Base-by-base conservation (phyloP, 768 basidiomycete species). In the Pleurotus giganteus region DNA sequence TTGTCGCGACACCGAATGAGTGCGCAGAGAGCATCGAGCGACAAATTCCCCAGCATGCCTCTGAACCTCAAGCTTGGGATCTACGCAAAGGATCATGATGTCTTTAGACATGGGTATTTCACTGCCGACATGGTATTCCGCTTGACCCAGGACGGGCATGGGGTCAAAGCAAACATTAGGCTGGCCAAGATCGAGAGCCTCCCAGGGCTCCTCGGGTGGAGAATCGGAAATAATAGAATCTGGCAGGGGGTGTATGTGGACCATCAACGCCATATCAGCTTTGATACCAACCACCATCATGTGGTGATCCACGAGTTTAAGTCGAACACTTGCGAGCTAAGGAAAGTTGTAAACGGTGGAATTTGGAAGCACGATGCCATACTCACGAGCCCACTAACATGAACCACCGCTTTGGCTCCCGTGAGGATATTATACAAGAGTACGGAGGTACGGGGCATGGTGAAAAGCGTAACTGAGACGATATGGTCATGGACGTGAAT, bases 231-330 rank as follows among this genome's bases (percentile, higher is more conserved):
- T 31, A 17, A 29, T 49, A 23, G 27, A 37, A 21, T 43, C 27
- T n/a, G 72, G 69, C 5, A 74, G 63, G 12, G 65, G 54, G 56
- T 74, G 69, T 8, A 64, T 58, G 27, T 64, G 68, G 23, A 72
- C 62, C 7, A 65, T 54, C 24, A 74, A 59, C 11, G 57, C 64
- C 19, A 67, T 61, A 46, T 61, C 53, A 9, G 65, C 56, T 53
- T 65, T 60, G 3, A 68, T 52, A 17, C 71, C 72, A 2, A 71
- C 58, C 23, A 76, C 56, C 27, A 71, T 60, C 13, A 76, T 58
- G 34, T 64, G 67, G 9, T 63, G 59, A 3, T 61, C 58, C 47
- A 62, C 66, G 31, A 76, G 53, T 41, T 66, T 65, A 34, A 74
- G 65, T 43, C 69, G 69, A 5, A 74, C 42, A 53, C 69, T 65